Evolutionary conservation across 805 yeast species (phyloP).

Genomic region (Ogataea populi-albae): DNA sequence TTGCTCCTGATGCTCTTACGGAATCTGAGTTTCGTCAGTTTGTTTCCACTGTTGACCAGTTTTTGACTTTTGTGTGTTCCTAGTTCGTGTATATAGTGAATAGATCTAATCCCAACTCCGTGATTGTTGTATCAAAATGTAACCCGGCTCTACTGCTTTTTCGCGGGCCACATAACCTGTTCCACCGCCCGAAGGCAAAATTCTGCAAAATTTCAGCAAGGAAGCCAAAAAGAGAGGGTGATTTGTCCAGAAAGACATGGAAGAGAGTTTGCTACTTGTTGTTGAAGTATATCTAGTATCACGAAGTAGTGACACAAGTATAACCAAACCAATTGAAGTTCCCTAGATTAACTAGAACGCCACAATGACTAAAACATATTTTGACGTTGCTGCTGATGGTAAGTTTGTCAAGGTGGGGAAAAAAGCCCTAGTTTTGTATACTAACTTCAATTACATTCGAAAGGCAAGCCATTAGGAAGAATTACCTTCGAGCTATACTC

Average conservation of each 20-base stretch:
- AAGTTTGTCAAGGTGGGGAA: conserved; percentile 20
- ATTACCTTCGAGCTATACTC: conserved; percentile 84
- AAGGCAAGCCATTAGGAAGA: conserved; percentile 43
- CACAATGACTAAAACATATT: conserved; percentile 34
- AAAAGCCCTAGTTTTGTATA: too few species aligned
- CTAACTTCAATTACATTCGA: neutral
- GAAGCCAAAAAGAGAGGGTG: conserved; percentile 1
- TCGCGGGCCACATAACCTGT: too few species aligned
- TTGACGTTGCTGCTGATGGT: conserved; percentile 41
- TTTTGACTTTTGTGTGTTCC: conserved; percentile 16
- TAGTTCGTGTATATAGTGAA: conserved; percentile 3
- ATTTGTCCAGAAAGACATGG: conserved; percentile 3
- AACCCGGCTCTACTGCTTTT: too few species aligned
- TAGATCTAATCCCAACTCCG: neutral
- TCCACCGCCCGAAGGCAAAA: conserved; percentile 3
- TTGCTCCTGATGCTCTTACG: conserved; percentile 15
- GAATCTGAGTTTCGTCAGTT: conserved; percentile 12
- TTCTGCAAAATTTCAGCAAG: conserved; percentile 1
- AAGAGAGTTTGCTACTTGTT: neutral
- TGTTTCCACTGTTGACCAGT: conserved; percentile 7
- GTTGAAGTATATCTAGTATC: neutral
- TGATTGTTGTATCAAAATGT: neutral
- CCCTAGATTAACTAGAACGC: neutral
- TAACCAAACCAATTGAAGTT: conserved; percentile 6
- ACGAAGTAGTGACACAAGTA: conserved; percentile 2